These are phyloP conservation scores for Penicillium steckii DNA, from an alignment of 495 filamentous ascomycete species.

Conservation along the genomic window DNA sequence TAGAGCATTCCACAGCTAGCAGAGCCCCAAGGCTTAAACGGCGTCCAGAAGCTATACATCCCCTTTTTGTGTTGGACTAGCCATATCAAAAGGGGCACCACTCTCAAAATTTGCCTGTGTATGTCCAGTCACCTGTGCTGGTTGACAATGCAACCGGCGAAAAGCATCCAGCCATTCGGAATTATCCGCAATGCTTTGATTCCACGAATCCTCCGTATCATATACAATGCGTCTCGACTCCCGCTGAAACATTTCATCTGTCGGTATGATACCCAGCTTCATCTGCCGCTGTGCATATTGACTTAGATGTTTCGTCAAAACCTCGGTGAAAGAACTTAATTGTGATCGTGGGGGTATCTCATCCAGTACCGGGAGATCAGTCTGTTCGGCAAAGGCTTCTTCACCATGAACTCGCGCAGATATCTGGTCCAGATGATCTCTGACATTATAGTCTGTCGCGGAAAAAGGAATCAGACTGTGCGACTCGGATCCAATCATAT, in stretches of 20 bases:
- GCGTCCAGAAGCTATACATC: too few relatives aligned
- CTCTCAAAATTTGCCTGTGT: neutral
- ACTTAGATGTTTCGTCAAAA: slow-evolving; percentile 34
- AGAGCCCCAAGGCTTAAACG: too few relatives aligned
- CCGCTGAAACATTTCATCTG: slow-evolving; percentile 54
- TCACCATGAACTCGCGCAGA: slow-evolving; percentile 11
- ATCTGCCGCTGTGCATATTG: slow-evolving; percentile 47
- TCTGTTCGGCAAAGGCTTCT: neutral
- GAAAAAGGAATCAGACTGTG: slow-evolving; percentile 27
- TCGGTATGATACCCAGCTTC: slow-evolving; percentile 45
- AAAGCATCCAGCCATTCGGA: slow-evolving; percentile 44
- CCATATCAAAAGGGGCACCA: neutral
- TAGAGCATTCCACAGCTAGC: too few relatives aligned
- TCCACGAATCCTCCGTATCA: slow-evolving; percentile 60
- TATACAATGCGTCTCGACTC: slow-evolving; percentile 58
- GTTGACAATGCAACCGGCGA: slow-evolving; percentile 8
- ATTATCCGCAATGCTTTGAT: slow-evolving; percentile 61
- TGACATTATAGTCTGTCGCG: slow-evolving; percentile 8
- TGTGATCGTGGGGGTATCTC: slow-evolving; percentile 1
- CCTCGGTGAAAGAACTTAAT: slow-evolving; percentile 15
- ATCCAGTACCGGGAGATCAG: neutral
- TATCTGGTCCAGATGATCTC: slow-evolving; percentile 22
- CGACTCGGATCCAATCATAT: slow-evolving; percentile 28
- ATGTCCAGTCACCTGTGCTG: neutral
- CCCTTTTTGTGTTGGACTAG: too few relatives aligned